Base-by-base conservation (phyloP, 2,329 filamentous ascomycete genomes). In the Aureobasidium lini region DNA sequence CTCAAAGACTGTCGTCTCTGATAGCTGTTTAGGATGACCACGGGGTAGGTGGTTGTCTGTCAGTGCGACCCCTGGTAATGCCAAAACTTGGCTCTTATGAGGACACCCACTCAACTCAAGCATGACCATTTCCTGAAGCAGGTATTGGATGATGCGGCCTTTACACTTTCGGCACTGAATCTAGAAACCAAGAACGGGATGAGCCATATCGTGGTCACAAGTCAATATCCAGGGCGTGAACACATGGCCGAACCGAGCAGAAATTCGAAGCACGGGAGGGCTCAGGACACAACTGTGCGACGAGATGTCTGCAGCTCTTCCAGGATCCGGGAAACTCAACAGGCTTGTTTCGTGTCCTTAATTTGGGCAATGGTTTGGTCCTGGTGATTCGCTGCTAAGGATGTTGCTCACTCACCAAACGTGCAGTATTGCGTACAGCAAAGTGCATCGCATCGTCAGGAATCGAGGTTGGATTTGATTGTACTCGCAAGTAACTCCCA, bases 31-130 rank as follows among this genome's bases (percentile, higher is more conserved):
- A 23, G 23, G 2, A 23, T 23, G 23, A 23, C 23, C 23, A 23
- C 23, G 23, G 23, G 23, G 23, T 23, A 23, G 23, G 23, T 23
- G 23, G 23, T 23, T 23, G 23, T 3, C 23, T 23, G 23, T 23
- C 23, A 23, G 23, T 23, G 23, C 23, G 23, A 23, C 23, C 23
- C 2, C 23, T 23, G 23, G 23, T 23, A 23, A 23, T 23, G 23
- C 23, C 23, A 23, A 23, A 49, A 37, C 6, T 31, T 37, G 5
- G 34, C n/a, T 39, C 23, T 39, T 29, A 52, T 31, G 37, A 54
- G 18, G 50, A 54, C 50, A 54, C 50, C 50, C 50, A 54, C 50
- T 54, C 7, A 4, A 15, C n/a, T 10, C n/a, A 4, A 54, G 50
- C 50, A 54, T 54, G 50, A 54, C n/a, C 50, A 8, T 5, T 15